These are phyloP conservation scores for Protomyces pachydermus DNA, from an alignment of 1,139 yeast genomes.

Conservation along the genomic window DNA sequence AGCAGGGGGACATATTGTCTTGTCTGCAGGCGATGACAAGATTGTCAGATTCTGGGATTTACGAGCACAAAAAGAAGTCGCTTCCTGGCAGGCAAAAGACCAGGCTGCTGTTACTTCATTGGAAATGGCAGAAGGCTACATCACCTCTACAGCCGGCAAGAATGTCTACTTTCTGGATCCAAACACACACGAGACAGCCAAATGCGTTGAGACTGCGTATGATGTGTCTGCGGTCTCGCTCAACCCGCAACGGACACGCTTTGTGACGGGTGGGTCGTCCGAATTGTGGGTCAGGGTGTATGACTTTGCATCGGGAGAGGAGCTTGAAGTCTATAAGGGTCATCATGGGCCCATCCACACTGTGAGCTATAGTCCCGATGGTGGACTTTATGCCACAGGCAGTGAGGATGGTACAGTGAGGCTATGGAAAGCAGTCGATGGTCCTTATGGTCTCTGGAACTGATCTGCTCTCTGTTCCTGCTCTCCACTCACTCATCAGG, in stretches of 20 bases:
- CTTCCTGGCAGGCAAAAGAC: slow-evolving; percentile 20
- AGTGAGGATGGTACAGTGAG: slow-evolving; percentile 66
- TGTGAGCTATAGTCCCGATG: slow-evolving; percentile 41
- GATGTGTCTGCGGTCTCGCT: slow-evolving; percentile 38
- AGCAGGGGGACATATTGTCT: slow-evolving; percentile 30
- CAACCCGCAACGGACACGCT: slow-evolving; percentile 34
- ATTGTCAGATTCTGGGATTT: slow-evolving; percentile 39
- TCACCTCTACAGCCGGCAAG: slow-evolving; percentile 37
- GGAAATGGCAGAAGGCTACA: slow-evolving; percentile 31
- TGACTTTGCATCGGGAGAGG: slow-evolving; percentile 37
- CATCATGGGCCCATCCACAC: slow-evolving; percentile 44
- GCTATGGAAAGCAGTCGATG: slow-evolving; percentile 48
- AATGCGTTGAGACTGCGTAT: slow-evolving; percentile 36
- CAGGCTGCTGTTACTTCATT: slow-evolving; percentile 18
- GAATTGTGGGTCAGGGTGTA: slow-evolving; percentile 42
- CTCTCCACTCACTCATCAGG: not conserved
- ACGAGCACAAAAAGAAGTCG: slow-evolving; percentile 28
- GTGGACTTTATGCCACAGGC: slow-evolving; percentile 53
- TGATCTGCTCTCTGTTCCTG: not conserved
- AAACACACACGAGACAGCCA: slow-evolving; percentile 31
- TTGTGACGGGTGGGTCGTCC: slow-evolving; percentile 38
- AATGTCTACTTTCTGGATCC: slow-evolving; percentile 35
- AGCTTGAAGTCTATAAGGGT: slow-evolving; percentile 36
- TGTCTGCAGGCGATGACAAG: slow-evolving; percentile 37
- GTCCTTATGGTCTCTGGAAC: slow-evolving; percentile 41